Percentiles rank a stretch among this genome's conserved stretches.
These are phyloP conservation scores for Pseudognaphalium luteoalbum DNA, from an alignment of 129 eudicot species.

Conservation along the genomic window DNA sequence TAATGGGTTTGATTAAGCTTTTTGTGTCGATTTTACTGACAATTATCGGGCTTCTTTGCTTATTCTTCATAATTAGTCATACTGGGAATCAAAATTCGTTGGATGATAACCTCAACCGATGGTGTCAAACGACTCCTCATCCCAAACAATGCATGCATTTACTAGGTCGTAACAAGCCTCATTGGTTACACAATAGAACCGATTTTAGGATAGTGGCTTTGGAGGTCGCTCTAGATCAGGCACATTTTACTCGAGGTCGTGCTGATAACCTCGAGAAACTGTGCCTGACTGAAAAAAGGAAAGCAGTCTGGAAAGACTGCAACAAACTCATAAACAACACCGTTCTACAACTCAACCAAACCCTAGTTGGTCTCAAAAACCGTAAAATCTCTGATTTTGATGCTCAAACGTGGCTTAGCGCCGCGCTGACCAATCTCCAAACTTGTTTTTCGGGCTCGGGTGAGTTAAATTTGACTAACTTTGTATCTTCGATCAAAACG, in stretches of 20 bases:
- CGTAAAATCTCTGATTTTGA: constrained; percentile 45
- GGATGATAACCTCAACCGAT: constrained; percentile 35
- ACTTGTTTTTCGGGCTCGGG: constrained; percentile 57
- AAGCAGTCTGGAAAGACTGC: constrained; percentile 62
- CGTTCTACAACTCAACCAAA: constrained; percentile 47
- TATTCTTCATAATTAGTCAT: neutral
- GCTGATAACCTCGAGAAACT: constrained; percentile 31
- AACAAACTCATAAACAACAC: constrained; percentile 44
- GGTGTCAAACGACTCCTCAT: constrained; percentile 66
- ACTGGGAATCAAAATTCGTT: neutral
- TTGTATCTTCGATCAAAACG: constrained; percentile 36
- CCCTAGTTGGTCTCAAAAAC: constrained; percentile 26
- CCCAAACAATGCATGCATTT: constrained; percentile 57
- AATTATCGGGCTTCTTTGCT: neutral
- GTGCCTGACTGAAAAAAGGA: constrained; percentile 39
- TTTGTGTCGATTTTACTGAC: constrained; percentile 7
- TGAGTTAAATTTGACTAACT: constrained; percentile 42
- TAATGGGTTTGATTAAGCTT: constrained; percentile 23
- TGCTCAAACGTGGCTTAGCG: constrained; percentile 67
- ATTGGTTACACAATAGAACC: constrained; percentile 25
- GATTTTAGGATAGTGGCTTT: constrained; percentile 46
- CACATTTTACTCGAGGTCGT: constrained; percentile 29
- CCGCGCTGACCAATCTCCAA: constrained; percentile 65
- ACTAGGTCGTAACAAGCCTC: constrained; percentile 30
- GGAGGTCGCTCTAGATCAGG: constrained; percentile 44